Evolutionary conservation across 306 rosid genomes (phyloP).

Genomic region (Cucumis melo): DNA sequence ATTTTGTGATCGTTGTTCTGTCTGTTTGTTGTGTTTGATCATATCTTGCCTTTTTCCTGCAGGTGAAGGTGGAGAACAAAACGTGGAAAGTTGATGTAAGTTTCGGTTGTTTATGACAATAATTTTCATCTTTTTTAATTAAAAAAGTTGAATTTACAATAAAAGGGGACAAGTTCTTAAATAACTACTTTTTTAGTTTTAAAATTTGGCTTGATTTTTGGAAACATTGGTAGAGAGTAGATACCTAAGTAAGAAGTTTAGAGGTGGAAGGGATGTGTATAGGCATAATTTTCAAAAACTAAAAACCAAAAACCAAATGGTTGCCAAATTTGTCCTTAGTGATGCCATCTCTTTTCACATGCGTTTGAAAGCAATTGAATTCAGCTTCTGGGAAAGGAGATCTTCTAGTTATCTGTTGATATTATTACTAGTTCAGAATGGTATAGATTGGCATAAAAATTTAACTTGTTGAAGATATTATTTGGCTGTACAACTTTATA

Average conservation of each 20-base stretch:
- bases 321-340: no score
- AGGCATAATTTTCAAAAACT: no score
- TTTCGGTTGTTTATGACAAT: neutral
- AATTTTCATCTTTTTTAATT: no score
- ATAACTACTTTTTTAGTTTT: no score
- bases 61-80: slow-evolving; percentile 89
- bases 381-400: neutral
- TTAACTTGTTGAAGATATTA: neutral
- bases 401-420: neutral
- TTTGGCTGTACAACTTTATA: neutral
- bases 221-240: no score
- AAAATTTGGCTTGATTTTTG: no score
- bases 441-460: neutral
- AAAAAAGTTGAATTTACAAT: no score
- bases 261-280: no score
- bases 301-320: no score
- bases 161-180: no score
- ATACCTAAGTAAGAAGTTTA: no score
- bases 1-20: neutral
- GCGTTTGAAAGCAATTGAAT: neutral
- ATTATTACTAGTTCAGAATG: neutral
- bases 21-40: neutral
- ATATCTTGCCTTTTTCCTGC: slow-evolving; percentile 18
- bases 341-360: neutral
- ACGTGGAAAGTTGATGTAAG: slow-evolving; percentile 96